A percentile compares a stretch with the other conserved stretches of the same genome.
Evolutionary conservation across 202 grass and related monocot species (phyloP).

Genomic region (Sporobolus alterniflorus): DNA sequence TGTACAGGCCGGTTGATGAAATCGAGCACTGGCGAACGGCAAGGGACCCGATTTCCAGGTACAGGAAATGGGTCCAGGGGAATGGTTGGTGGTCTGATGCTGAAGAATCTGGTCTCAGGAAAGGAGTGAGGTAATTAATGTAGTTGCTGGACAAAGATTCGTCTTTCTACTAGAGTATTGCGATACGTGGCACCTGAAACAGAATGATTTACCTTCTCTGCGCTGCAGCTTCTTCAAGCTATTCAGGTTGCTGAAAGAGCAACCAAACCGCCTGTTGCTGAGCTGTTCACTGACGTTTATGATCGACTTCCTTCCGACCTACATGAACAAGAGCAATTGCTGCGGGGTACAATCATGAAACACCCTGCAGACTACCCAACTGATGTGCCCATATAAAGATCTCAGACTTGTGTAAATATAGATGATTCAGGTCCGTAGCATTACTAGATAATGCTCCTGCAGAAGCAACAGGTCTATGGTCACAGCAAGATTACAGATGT

Average conservation of each 20-base stretch:
- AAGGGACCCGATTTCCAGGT: conserved; percentile 84
- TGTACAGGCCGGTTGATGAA: conserved; percentile 79
- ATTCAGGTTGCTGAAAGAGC: conserved; percentile 92
- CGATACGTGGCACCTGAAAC: conserved; percentile 30
- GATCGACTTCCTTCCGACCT: conserved; percentile 82
- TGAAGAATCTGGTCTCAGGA: conserved; percentile 76
- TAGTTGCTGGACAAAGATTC: neutral
- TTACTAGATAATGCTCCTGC: conserved; percentile 7
- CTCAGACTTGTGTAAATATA: conserved; percentile 12
- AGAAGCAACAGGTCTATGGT: neutral
- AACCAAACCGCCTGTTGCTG: conserved; percentile 60
- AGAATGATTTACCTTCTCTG: neutral
- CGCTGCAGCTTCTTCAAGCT: conserved; percentile 68
- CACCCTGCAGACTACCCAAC: conserved; percentile 73
- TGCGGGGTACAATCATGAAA: conserved; percentile 70
- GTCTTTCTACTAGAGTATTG: neutral
- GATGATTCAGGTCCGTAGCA: conserved; percentile 21
- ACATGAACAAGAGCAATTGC: conserved; percentile 60
- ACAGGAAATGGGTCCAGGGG: conserved; percentile 85
- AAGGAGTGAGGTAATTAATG: conserved; percentile 63
- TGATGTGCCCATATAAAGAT: conserved; percentile 52
- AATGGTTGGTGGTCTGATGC: conserved; percentile 85
- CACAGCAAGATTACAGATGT: neutral
- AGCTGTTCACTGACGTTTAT: conserved; percentile 89
- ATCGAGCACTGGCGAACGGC: conserved; percentile 89